Percentiles rank a stretch among this genome's conserved stretches.
These are phyloP conservation scores for Apiospora pterosperma DNA, from an alignment of 2,329 filamentous ascomycete species.

Conservation along the genomic window DNA sequence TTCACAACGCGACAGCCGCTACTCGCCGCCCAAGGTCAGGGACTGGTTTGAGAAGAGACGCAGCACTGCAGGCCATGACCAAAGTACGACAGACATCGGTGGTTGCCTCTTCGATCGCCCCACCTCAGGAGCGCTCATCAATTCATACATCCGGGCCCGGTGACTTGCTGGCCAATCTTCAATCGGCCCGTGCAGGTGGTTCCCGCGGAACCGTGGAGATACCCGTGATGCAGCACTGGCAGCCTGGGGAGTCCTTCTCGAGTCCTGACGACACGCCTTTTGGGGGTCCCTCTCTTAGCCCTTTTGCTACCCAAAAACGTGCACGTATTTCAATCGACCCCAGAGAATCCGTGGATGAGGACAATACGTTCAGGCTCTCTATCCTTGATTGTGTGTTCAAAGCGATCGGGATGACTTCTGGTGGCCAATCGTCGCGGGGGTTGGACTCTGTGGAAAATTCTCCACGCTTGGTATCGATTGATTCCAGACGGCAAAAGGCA, in stretches of 20 bases:
- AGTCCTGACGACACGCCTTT: constrained; percentile 41
- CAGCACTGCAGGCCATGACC: constrained; percentile 64
- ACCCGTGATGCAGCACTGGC: constrained; percentile 21
- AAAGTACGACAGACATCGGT: constrained; percentile 43
- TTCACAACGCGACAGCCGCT: constrained; percentile 73
- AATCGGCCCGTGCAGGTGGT: constrained; percentile 60
- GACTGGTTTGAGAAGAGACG: constrained; percentile 75
- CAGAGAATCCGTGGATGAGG: constrained; percentile 82
- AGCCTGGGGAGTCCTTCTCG: constrained; percentile 26
- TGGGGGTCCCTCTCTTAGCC: constrained; percentile 50
- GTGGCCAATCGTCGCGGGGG: constrained; percentile 62
- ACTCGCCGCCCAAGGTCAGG: constrained; percentile 69
- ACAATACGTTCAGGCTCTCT: constrained; percentile 81
- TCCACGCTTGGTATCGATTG: constrained; percentile 78
- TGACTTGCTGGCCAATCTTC: constrained; percentile 76
- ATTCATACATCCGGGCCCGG: constrained; percentile 62
- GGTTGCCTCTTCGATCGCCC: constrained; percentile 35
- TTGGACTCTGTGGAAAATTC: constrained; percentile 79
- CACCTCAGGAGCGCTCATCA: constrained; percentile 38
- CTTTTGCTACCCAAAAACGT: constrained; percentile 51
- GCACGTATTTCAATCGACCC: constrained; percentile 56
- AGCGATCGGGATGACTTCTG: constrained; percentile 76
- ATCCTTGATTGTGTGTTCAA: constrained; percentile 96
- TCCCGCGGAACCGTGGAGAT: constrained; percentile 34
- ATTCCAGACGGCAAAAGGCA: constrained; percentile 75